phyloP scores from a whole-genome alignment of 257 asterid species.

The Oldenlandia corymbosa region DNA sequence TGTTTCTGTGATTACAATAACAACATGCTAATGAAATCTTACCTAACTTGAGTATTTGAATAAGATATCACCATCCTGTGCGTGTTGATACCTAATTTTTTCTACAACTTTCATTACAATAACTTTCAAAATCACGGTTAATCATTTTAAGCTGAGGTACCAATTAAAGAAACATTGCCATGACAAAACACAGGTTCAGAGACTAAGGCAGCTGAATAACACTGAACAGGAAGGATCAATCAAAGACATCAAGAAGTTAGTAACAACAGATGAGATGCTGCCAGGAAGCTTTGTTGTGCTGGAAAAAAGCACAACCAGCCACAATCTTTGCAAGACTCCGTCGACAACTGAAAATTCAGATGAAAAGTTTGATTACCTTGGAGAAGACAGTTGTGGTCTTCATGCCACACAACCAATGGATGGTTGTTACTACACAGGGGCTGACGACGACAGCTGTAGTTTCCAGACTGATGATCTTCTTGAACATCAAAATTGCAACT shows the following conservation, averaged over 20 bases:
- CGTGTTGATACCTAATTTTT: no score
- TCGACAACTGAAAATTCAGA: slow-evolving; percentile 19
- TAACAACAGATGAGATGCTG: slow-evolving; percentile 28
- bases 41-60: no score
- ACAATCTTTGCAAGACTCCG: slow-evolving; percentile 24
- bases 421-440: slow-evolving; percentile 33
- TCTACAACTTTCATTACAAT: no score
- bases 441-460: slow-evolving; percentile 39
- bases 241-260: slow-evolving; percentile 11
- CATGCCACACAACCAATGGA: slow-evolving; percentile 32
- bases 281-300: slow-evolving; percentile 14
- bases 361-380: slow-evolving; percentile 31
- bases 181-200: slow-evolving; percentile 56
- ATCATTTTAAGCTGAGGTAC: no score
- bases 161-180: neutral
- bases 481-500: slow-evolving; percentile 25
- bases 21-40: no score
- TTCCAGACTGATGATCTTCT: slow-evolving; percentile 41
- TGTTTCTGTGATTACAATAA: neutral
- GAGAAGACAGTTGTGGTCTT: slow-evolving; percentile 23
- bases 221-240: slow-evolving; percentile 16
- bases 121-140: no score
- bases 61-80: no score
- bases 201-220: slow-evolving; percentile 37
- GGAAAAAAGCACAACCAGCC: slow-evolving; percentile 21